Evolutionary conservation across 176 grass and related monocot species (phyloP).

Genomic region (Hyparrhenia diplandra): DNA sequence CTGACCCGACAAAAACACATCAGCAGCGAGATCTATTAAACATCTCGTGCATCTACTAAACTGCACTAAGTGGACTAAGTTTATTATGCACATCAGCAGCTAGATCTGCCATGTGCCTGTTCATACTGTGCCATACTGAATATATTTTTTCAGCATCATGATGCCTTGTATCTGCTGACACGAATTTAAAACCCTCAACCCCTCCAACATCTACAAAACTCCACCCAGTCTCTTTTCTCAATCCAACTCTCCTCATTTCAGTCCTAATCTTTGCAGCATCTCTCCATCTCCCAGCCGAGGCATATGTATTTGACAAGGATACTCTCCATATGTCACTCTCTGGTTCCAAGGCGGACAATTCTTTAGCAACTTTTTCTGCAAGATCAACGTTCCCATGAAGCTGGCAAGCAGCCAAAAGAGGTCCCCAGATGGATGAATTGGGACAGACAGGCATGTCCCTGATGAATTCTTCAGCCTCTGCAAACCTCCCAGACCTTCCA

Average conservation of each 20-base stretch:
- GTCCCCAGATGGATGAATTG: conserved; percentile 55
- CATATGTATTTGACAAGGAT: conserved; percentile 59
- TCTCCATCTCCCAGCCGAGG: conserved; percentile 43
- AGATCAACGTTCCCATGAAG: conserved; percentile 58
- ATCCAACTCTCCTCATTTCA: conserved; percentile 54
- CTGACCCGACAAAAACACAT: not conserved
- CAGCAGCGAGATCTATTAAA: not conserved
- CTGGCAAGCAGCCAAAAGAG: conserved; percentile 54
- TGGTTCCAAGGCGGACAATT: conserved; percentile 51
- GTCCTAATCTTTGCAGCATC: conserved; percentile 54
- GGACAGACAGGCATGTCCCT: conserved; percentile 50
- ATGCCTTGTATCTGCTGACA: conserved; percentile 57
- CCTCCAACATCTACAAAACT: conserved; percentile 65
- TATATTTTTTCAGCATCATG: conserved; percentile 50
- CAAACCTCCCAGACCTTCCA: conserved; percentile 59
- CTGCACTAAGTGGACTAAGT: not conserved
- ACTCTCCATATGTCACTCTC: conserved; percentile 68
- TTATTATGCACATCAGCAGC: conserved; percentile 37
- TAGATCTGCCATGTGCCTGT: conserved; percentile 42
- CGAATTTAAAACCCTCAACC: conserved; percentile 53
- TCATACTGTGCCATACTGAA: conserved; percentile 55
- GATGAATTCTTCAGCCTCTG: conserved; percentile 53
- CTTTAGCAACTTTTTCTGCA: conserved; percentile 45
- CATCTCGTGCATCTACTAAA: conserved; percentile 23
- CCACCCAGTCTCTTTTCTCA: conserved; percentile 65